Percentiles rank a stretch among this genome's conserved stretches.
Evolutionary conservation across 176 grass and related monocot genomes (phyloP).

Genomic region (Aegilops tauschii): DNA sequence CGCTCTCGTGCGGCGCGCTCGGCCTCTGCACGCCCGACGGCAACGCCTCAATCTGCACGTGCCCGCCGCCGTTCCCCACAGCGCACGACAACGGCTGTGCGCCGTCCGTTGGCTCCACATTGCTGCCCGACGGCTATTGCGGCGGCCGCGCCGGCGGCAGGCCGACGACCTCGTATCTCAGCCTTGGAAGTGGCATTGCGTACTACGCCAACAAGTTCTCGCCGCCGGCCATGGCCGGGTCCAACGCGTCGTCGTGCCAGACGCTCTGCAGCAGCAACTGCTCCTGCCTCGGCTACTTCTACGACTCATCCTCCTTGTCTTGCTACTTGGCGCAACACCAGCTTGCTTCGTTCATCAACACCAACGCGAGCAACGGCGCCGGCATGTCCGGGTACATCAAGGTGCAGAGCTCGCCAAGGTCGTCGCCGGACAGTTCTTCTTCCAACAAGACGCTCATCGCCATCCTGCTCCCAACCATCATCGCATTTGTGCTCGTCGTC

Average conservation of each 20-base stretch:
- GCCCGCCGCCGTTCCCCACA: conserved; percentile 44
- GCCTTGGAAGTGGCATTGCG: conserved; percentile 37
- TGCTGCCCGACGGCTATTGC: conserved; percentile 25
- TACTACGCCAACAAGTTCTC: conserved; percentile 69
- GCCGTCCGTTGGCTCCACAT: conserved; percentile 35
- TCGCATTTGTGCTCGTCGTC: conserved; percentile 49
- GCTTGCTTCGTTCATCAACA: conserved; percentile 49
- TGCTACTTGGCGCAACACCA: conserved; percentile 57
- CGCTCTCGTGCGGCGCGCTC: conserved; percentile 60
- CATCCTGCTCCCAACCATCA: conserved; percentile 52
- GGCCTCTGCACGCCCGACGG: conserved; percentile 47
- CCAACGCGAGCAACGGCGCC: not conserved
- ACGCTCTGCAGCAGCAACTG: conserved; percentile 57
- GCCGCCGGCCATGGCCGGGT: conserved; percentile 22
- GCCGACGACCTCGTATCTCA: conserved; percentile 23
- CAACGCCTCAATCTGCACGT: conserved; percentile 44
- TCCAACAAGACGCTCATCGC: conserved; percentile 42
- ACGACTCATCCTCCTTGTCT: conserved; percentile 46
- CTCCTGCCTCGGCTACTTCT: conserved; percentile 74
- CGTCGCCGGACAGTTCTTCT: conserved; percentile 22
- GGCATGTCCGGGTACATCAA: conserved; percentile 48
- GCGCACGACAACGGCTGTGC: conserved; percentile 49
- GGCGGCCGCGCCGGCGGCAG: not conserved
- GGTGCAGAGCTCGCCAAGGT: conserved; percentile 15
- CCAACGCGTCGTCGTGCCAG: conserved; percentile 46